phyloP scores from a whole-genome alignment of 306 rosid genomes.

The Abrus pulchellus region DNA sequence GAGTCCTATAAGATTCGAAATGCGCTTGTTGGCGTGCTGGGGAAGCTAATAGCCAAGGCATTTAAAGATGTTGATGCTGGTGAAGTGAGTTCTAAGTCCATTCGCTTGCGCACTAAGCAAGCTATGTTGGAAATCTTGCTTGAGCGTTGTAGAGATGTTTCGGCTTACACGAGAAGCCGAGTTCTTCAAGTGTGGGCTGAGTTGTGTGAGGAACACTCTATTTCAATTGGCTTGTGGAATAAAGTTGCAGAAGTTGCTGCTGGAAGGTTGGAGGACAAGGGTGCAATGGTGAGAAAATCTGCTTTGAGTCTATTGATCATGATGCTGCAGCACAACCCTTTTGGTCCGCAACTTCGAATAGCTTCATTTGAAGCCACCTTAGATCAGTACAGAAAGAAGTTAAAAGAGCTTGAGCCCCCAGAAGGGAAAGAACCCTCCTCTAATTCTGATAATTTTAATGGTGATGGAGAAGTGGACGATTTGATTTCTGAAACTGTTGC shows the following conservation, averaged over 20 bases:
- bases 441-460: constrained; percentile 55
- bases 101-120: constrained; percentile 91
- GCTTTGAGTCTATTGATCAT: constrained; percentile 83
- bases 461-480: constrained; percentile 73
- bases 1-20: constrained; percentile 95
- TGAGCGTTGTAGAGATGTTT: constrained; percentile 97
- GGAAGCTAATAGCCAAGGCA: constrained; percentile 86
- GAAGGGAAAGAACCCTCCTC: constrained; percentile 58
- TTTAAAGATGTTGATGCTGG: constrained; percentile 83
- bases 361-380: constrained; percentile 92
- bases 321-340: constrained; percentile 98
- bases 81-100: constrained; percentile 78
- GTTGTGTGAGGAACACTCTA: constrained; percentile 86
- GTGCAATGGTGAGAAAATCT: constrained; percentile 92
- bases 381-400: constrained; percentile 79
- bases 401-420: constrained; percentile 78
- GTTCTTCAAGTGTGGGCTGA: constrained; percentile 99
- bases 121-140: constrained; percentile 97
- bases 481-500: constrained; percentile 50
- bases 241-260: constrained; percentile 89
- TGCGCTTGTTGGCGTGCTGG: constrained; percentile 88
- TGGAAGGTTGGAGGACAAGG: constrained; percentile 97
- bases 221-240: constrained; percentile 98
- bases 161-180: constrained; percentile 95
- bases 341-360: constrained; percentile 92